Percentiles rank a stretch among this genome's conserved stretches.
Conservation (phyloP, 2,329 filamentous ascomycete species). For the Penicillium corylophilum region DNA sequence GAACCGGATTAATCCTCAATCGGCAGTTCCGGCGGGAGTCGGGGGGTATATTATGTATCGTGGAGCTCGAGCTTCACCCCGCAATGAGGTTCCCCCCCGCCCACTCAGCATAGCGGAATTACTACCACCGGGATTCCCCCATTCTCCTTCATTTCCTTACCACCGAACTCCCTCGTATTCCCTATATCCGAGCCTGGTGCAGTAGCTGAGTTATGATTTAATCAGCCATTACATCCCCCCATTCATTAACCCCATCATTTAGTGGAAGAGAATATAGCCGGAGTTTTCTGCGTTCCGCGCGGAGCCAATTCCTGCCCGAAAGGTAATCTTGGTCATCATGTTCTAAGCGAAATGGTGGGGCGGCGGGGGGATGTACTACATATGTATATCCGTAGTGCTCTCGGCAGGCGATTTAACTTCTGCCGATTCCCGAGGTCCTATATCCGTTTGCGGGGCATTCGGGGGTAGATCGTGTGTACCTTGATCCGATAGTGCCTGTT, state of each 20-base stretch:
- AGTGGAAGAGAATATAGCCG: conserved; percentile 17
- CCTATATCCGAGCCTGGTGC: too few relatives aligned
- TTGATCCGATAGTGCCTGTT: too few relatives aligned
- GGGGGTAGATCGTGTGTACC: neutral
- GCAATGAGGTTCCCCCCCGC: neutral
- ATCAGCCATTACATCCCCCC: neutral
- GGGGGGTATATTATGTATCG: neutral
- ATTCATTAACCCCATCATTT: neutral
- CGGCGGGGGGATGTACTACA: too few relatives aligned
- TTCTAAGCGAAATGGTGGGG: conserved; percentile 15
- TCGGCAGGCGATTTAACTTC: neutral
- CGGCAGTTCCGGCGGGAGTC: conserved; percentile 7
- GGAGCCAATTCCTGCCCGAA: conserved; percentile 5
- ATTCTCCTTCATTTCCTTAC: neutral
- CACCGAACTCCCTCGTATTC: too few relatives aligned
- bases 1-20: neutral
- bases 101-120: conserved; percentile 16
- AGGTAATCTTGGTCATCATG: conserved; percentile 18
- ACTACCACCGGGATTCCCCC: conserved; percentile 8
- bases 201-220: too few relatives aligned
- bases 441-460: neutral
- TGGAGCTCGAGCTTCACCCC: conserved; percentile 5
- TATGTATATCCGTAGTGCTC: conserved; percentile 12
- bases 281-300: conserved; percentile 1
- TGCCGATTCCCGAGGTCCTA: neutral